Evolutionary conservation across 768 basidiomycete genomes (phyloP), one percentile per base, ranked within the genome.

Genomic region (Podaxis sp.): DNA sequence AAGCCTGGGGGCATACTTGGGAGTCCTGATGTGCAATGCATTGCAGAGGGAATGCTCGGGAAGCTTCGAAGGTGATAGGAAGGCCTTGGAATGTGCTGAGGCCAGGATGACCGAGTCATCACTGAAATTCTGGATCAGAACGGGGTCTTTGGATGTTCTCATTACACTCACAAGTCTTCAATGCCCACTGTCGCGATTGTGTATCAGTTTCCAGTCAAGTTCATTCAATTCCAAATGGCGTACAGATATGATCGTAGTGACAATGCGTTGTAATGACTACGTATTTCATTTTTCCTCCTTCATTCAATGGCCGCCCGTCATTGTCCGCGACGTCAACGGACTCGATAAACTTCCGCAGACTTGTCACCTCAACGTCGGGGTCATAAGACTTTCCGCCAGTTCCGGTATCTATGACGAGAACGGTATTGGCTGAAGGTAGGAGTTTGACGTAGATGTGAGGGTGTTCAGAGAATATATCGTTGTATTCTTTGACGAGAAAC

Each of bases 201-300:
- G 3, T 19, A 52, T 61, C 57, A 60, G 28, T 19, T 19, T 48
- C 19, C 13, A 46, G 24, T 15, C 49, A 51, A 24, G 26, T 2
- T 15, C 12, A 22, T 19, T 38, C 19, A 17, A n/a, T 28, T n/a
- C 15, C 5, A 2, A 11, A 60, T n/a, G 48, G 49, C 83, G 57
- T 69, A 85, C 84, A 72, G 39, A 86, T 86, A 65, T 85, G 84
- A 65, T 86, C 85, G 65, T 83, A 85, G 64, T 86, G 85, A 62
- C 83, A 84, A 68, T 85, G 84, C 11, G 78, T 84, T 46, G 78
- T 72, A 22, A 81, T 80, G 8, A 85, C 76, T 40, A 83, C 67
- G 63, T 86, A 86, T 40, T 69, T 67, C 76, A 81, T 68, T 52
- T 63, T 68, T 9, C 79, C 77, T 2, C 68, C 72, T 48, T 71